Evolutionary conservation across 177 flowering plant genomes (phyloP).

Genomic region (Telopea speciosissima): DNA sequence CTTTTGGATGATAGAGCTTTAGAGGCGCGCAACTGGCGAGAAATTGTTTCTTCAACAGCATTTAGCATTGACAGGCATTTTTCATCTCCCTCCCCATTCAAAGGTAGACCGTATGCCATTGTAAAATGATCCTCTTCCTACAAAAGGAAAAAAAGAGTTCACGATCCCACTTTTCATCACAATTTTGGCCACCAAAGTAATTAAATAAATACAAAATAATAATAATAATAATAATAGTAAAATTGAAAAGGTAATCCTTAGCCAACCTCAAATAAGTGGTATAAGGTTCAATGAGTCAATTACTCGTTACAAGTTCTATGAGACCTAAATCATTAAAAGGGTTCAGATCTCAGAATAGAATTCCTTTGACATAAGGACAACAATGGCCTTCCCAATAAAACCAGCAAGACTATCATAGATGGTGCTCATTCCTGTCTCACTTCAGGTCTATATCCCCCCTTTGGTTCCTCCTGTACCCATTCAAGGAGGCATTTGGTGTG

Average conservation of each 20-base stretch:
- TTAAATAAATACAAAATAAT: neutral
- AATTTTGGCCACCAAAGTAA: neutral
- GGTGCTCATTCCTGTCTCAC: too few relatives aligned
- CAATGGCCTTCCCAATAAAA: neutral
- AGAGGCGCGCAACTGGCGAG: conserved; percentile 85
- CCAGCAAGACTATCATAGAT: neutral
- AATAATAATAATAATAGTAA: too few relatives aligned
- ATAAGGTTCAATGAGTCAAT: too few relatives aligned
- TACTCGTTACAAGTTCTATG: too few relatives aligned
- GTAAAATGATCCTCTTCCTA: conserved; percentile 96
- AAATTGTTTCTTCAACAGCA: conserved; percentile 90
- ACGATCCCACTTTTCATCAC: neutral
- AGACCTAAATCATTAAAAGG: neutral
- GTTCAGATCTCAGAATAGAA: neutral
- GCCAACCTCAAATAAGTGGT: too few relatives aligned
- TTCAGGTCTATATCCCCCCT: too few relatives aligned
- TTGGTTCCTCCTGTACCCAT: neutral
- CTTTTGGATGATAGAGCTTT: conserved; percentile 61
- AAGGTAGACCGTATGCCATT: conserved; percentile 77
- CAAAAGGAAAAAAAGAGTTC: conserved; percentile 6
- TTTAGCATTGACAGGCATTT: conserved; percentile 74
- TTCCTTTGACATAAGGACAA: neutral
- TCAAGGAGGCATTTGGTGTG: too few relatives aligned
- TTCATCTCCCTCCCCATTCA: conserved; percentile 79
- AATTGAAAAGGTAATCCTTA: neutral